Conservation (phyloP, 2,329 filamentous ascomycete genomes). For the Penicillium sp. region DNA sequence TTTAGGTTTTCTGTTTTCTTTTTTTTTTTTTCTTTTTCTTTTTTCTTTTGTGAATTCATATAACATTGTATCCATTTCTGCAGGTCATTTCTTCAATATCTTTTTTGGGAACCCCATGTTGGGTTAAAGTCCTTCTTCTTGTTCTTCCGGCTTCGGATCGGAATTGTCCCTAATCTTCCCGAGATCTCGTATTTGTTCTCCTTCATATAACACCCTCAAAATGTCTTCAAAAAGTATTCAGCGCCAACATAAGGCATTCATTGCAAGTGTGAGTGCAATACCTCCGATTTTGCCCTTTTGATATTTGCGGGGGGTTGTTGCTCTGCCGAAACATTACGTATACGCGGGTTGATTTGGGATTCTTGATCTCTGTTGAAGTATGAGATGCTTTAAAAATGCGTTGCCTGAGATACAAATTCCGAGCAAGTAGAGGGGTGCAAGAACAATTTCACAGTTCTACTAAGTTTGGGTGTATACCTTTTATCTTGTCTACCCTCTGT, state of each 20-base stretch:
- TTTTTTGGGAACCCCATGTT: conserved; percentile 6
- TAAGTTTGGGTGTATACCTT: background rate
- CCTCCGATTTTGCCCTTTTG: background rate
- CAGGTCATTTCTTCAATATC: background rate
- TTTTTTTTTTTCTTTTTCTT: conserved; percentile 2
- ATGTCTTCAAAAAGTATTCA: conserved; percentile 22
- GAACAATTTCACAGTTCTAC: background rate
- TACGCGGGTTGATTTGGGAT: background rate
- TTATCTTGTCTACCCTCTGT: background rate
- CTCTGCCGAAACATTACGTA: conserved; percentile 1
- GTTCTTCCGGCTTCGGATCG: conserved; percentile 14
- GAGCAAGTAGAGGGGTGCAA: background rate
- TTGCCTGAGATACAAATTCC: background rate
- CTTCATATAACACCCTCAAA: conserved; percentile 9
- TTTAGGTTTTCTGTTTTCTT: background rate
- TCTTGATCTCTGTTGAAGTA: background rate
- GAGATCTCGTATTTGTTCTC: conserved; percentile 2
- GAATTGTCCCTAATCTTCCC: conserved; percentile 23
- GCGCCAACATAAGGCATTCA: conserved; percentile 24
- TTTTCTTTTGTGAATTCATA: background rate
- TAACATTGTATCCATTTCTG: background rate
- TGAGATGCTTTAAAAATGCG: background rate
- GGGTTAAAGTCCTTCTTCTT: conserved; percentile 6
- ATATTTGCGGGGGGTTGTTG: background rate
- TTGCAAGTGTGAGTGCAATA: conserved; percentile 24